These are phyloP conservation scores for Colletotrichum sp. DNA, from an alignment of 2,329 filamentous ascomycete species.

Conservation along the genomic window DNA sequence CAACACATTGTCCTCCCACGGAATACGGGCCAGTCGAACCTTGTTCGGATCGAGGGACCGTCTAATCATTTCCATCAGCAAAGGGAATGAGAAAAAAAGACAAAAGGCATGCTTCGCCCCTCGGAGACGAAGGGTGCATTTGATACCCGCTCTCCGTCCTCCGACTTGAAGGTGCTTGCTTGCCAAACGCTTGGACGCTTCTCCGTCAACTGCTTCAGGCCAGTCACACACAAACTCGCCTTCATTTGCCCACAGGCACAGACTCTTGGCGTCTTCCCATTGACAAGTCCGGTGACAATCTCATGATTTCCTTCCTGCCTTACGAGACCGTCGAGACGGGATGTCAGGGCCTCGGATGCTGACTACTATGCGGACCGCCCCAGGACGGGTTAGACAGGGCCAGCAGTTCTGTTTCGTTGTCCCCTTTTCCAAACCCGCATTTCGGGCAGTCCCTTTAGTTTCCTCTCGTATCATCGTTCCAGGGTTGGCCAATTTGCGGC, in stretches of 20 bases:
- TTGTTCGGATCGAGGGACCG: background rate
- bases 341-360: constrained; percentile 19
- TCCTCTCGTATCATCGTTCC: background rate
- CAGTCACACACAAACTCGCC: background rate
- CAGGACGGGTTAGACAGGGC: background rate
- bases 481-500: background rate
- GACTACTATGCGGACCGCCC: background rate
- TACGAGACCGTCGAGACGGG: constrained; percentile 12
- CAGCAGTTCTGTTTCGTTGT: background rate
- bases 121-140: constrained; percentile 4
- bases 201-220: constrained; percentile 1
- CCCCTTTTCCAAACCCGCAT: background rate
- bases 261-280: background rate
- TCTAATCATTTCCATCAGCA: background rate
- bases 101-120: background rate
- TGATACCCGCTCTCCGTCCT: constrained; percentile 7
- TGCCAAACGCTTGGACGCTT: background rate
- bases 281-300: background rate
- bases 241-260: background rate
- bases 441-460: background rate
- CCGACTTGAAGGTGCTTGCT: background rate
- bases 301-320: background rate
- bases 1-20: background rate
- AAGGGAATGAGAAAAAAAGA: background rate
- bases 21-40: background rate